Base-by-base conservation (phyloP, 192 early-diverging fungal genomes). In the Coemansia interrupta region DNA sequence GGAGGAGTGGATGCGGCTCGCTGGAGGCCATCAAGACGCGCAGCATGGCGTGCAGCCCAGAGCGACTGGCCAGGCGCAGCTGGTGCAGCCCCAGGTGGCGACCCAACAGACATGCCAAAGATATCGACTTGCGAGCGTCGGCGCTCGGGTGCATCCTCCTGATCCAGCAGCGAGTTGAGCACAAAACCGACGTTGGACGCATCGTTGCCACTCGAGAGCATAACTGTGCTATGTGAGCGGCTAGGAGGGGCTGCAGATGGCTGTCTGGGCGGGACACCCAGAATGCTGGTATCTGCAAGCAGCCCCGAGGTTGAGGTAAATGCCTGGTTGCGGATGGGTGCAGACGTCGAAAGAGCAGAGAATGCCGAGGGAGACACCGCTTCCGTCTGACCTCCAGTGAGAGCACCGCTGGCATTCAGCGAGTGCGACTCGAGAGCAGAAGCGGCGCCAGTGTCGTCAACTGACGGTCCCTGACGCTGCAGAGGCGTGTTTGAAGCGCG, bases 1-100 rank as follows among this genome's bases (percentile, higher is more conserved):
- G 76, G 76, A 55, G 76, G 76, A 13, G 76, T 78, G 1, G 76
- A 78, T 3, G 76, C 61, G 1, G 76, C 70, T 10, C 76, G 76
- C 63, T 78, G 76, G 38, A 78, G 59, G 23, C 65, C 66, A 17
- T 78, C 76, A 12, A 78, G 60, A 3, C 76, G 69, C 5, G 66
- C 69, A 2, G 66, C 76, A 29, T 78, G 70, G 55, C 70, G 70
- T 3, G 76, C 59, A 5, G 66, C 63, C 76, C 76, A 78, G 5
- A 77, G 58, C 17, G 62, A 67, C 54, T 78, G 76, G 17, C 66
- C 70, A 15, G 66, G 56, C 36, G 56, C 41, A 15, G 57, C 54
- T 20, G 46, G 44, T 11, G 68, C 36, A 0, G 56, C 6, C 10
- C 54, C 58, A 9, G 58, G 45, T 1, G 74, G 68, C 15, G 74